Evolutionary conservation across 176 grass and related monocot genomes (phyloP).

Genomic region (Cenchrus fungigraminus): DNA sequence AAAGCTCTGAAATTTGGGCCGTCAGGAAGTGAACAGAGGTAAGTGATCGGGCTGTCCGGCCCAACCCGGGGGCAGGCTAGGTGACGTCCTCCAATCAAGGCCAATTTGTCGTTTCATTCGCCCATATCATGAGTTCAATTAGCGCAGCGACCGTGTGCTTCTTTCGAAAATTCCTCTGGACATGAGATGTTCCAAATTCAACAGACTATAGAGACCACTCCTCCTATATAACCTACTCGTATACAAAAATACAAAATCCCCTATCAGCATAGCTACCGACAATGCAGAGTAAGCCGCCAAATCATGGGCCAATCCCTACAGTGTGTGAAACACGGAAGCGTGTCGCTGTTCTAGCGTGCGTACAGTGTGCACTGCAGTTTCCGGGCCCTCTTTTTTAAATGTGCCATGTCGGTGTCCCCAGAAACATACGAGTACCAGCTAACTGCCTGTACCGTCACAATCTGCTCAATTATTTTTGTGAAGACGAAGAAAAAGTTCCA

Average conservation of each 20-base stretch:
- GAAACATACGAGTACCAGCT: background rate
- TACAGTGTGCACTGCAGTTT: background rate
- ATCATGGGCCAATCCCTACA: conserved; percentile 21
- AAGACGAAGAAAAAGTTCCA: conserved; percentile 7
- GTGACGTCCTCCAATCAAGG: background rate
- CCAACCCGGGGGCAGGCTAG: background rate
- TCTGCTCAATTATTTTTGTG: background rate
- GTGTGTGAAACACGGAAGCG: conserved; percentile 42
- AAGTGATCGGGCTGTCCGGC: background rate
- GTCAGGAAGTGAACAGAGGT: background rate
- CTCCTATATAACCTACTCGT: background rate
- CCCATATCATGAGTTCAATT: background rate
- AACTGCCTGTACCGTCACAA: background rate
- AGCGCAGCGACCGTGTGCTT: background rate
- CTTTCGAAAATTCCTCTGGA: background rate
- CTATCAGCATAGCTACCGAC: conserved; percentile 25
- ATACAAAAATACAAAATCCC: conserved; percentile 25
- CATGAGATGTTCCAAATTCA: background rate
- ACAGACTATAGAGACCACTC: background rate
- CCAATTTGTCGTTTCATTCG: background rate
- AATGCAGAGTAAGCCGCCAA: conserved; percentile 2
- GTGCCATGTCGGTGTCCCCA: conserved; percentile 5
- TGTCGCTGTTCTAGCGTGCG: background rate
- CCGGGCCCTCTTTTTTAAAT: background rate
- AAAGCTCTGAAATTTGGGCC: background rate